Conservation (phyloP, 805 yeast genomes). For the Yamadazyma sp. region DNA sequence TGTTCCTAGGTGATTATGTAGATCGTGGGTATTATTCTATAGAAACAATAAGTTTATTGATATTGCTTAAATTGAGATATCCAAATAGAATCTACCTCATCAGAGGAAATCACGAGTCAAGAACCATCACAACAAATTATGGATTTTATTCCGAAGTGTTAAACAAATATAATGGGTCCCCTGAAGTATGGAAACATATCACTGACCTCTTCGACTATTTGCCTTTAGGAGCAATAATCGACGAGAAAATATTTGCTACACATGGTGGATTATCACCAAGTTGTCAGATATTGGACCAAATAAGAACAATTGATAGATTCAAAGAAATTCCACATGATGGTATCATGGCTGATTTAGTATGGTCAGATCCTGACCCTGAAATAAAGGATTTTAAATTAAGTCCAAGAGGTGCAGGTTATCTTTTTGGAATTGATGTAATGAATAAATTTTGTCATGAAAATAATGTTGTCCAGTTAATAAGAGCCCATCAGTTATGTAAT, state of each 20-base stretch:
- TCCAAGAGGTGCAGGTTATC: constrained; percentile 97
- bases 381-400: constrained; percentile 76
- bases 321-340: constrained; percentile 98
- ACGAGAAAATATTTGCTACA: constrained; percentile 85
- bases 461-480: constrained; percentile 70
- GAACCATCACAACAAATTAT: constrained; percentile 95
- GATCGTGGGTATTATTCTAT: constrained; percentile 93
- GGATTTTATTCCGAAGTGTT: constrained; percentile 96
- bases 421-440: constrained; percentile 89
- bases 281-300: constrained; percentile 90
- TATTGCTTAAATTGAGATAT: constrained; percentile 81
- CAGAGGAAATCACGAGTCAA: constrained; percentile 94
- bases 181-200: constrained; percentile 80
- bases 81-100: constrained; percentile 80
- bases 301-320: constrained; percentile 84
- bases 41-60: constrained; percentile 82
- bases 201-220: constrained; percentile 92
- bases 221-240: constrained; percentile 85
- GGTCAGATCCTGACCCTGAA: constrained; percentile 97
- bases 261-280: constrained; percentile 98
- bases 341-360: constrained; percentile 97
- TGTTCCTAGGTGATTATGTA: constrained; percentile 93
- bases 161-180: constrained; percentile 73
- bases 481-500: constrained; percentile 97
- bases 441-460: constrained; percentile 80